These are phyloP conservation scores for Narthecium ossifragum DNA, from an alignment of 106 monocot species.

Conservation along the genomic window DNA sequence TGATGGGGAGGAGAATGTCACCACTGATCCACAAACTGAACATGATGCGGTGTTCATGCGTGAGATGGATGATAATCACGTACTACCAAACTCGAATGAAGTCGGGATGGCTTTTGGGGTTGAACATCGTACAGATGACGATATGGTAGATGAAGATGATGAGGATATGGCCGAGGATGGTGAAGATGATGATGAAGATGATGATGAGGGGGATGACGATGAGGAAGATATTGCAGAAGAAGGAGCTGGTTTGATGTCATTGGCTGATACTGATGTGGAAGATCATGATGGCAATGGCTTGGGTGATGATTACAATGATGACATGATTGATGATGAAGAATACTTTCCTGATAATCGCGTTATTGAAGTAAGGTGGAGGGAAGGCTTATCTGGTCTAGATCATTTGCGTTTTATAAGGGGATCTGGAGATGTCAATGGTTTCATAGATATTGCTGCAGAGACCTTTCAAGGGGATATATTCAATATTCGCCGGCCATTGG, in stretches of 20 bases:
- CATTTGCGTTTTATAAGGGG: constrained; percentile 48
- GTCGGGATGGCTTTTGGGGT: constrained; percentile 37
- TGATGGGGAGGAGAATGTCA: constrained; percentile 25
- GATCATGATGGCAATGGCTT: constrained; percentile 60
- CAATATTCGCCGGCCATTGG: constrained; percentile 44
- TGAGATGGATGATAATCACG: constrained; percentile 30
- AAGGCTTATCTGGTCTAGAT: constrained; percentile 45
- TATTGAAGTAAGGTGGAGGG: constrained; percentile 79
- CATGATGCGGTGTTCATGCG: constrained; percentile 33
- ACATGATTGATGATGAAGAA: constrained; percentile 63
- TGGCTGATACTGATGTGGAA: constrained; percentile 60
- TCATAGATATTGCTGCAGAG: constrained; percentile 66
- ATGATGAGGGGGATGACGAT: constrained; percentile 60
- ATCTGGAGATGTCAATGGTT: constrained; percentile 35
- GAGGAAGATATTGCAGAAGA: constrained; percentile 46
- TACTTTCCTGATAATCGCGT: constrained; percentile 48
- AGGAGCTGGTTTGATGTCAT: constrained; percentile 55
- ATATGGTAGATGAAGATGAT: constrained; percentile 58
- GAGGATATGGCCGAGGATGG: constrained; percentile 45
- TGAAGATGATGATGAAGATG: constrained; percentile 53
- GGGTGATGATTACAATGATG: constrained; percentile 60
- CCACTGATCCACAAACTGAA: constrained; percentile 16
- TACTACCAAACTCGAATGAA: constrained; percentile 18
- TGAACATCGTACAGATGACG: constrained; percentile 43
- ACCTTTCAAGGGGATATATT: constrained; percentile 50